phyloP scores from a whole-genome alignment of 2,329 filamentous ascomycete genomes.

The Ophiostoma tasmaniense region DNA sequence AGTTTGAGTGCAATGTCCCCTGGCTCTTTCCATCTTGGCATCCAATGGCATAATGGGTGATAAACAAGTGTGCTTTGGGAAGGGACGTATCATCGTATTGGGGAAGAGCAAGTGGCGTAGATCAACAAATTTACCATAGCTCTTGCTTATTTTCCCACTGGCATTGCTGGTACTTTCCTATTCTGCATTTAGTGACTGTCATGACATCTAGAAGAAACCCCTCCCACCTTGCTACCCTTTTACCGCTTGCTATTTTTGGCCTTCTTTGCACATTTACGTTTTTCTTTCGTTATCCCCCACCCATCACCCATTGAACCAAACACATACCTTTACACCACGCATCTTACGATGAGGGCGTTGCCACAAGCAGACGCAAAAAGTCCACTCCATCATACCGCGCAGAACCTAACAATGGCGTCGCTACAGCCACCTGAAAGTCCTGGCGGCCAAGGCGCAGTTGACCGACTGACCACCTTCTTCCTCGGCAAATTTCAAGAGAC shows the following conservation, averaged over 20 bases:
- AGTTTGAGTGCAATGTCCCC: neutral
- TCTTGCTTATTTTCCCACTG: neutral
- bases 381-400: neutral
- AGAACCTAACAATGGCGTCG: neutral
- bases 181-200: neutral
- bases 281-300: neutral
- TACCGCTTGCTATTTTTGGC: neutral
- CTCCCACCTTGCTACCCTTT: neutral
- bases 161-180: neutral
- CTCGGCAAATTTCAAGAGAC: slow-evolving; percentile 18
- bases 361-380: neutral
- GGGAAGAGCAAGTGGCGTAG: neutral
- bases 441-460: slow-evolving; percentile 7
- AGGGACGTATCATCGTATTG: neutral
- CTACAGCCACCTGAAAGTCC: neutral
- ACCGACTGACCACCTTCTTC: slow-evolving; percentile 18
- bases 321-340: neutral
- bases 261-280: neutral
- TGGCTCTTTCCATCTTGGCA: neutral
- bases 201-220: neutral
- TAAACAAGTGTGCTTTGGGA: neutral
- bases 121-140: neutral
- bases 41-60: no score
- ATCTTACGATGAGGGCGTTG: neutral
- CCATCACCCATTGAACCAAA: neutral